phyloP scores from a whole-genome alignment of 345 rosid species.

The Nasturtium officinale region DNA sequence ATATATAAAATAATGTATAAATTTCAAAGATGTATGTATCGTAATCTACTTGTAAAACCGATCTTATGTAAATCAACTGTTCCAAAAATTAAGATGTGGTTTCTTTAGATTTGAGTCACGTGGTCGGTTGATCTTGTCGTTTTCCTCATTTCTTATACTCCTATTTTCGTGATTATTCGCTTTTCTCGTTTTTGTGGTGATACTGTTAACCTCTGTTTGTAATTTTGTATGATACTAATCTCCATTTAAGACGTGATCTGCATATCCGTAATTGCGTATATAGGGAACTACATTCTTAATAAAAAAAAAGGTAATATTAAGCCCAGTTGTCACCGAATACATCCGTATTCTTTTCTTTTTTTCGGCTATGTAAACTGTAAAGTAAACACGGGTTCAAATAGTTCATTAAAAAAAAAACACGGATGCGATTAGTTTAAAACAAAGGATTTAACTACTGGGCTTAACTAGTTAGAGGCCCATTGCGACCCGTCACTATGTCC shows the following conservation, averaged over 20 bases:
- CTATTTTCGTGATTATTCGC: not conserved
- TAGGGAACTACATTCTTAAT: not conserved
- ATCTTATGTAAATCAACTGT: not conserved
- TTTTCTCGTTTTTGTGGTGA: too few species aligned
- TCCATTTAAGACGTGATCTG: not conserved
- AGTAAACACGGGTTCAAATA: not conserved
- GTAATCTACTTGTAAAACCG: not conserved
- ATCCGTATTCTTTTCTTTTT: not conserved
- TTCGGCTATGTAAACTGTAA: not conserved
- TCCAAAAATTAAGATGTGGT: conserved; percentile 5
- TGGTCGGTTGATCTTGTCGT: conserved; percentile 19
- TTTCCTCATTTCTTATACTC: not conserved
- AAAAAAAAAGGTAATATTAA: not conserved
- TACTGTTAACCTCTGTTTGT: not conserved
- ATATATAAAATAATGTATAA: too few species aligned
- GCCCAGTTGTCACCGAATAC: not conserved
- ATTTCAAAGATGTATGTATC: too few species aligned
- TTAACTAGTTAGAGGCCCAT: not conserved
- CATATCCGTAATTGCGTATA: not conserved
- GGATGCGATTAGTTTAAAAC: not conserved
- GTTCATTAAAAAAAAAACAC: not conserved
- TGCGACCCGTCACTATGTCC: not conserved
- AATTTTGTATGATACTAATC: not conserved
- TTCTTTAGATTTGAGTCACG: conserved; percentile 21
- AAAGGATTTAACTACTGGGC: not conserved